A percentile compares a stretch with the other conserved stretches of the same genome.
Evolutionary conservation across 345 rosid genomes (phyloP).

Genomic region (Erysimum cheiranthoides): DNA sequence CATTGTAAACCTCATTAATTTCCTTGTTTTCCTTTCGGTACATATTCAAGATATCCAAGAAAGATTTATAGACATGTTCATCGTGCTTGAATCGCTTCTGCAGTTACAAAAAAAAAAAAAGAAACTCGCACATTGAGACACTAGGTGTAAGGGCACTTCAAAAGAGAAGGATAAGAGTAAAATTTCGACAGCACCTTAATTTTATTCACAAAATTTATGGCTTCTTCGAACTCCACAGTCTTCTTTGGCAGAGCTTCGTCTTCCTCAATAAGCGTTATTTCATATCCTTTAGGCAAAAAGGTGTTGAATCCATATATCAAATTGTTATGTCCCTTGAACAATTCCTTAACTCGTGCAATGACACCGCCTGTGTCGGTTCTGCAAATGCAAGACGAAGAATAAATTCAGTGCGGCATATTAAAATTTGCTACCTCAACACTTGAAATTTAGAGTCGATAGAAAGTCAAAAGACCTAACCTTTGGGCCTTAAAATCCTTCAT

Average conservation of each 20-base stretch:
- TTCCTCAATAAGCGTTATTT: constrained; percentile 76
- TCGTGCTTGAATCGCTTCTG: constrained; percentile 89
- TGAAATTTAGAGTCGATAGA: background rate
- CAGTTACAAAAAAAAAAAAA: constrained; percentile 42
- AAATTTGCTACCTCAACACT: background rate
- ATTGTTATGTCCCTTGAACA: constrained; percentile 91
- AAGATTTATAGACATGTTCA: constrained; percentile 88
- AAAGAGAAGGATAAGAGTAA: constrained; percentile 5
- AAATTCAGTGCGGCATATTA: background rate
- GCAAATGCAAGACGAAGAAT: constrained; percentile 39
- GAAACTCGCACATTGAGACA: constrained; percentile 15
- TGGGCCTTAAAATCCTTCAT: constrained; percentile 99
- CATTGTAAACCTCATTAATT: constrained; percentile 85
- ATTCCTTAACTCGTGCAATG: constrained; percentile 88
- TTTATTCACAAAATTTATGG: constrained; percentile 76
- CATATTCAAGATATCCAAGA: constrained; percentile 86
- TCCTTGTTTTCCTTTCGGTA: constrained; percentile 90
- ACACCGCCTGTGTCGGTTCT: constrained; percentile 97
- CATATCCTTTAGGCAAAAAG: constrained; percentile 93
- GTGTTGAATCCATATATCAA: constrained; percentile 91
- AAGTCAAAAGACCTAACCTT: constrained; percentile 51
- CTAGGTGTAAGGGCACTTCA: constrained; percentile 3
- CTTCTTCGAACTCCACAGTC: constrained; percentile 90
- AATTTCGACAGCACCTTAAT: constrained; percentile 61
- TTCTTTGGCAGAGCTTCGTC: constrained; percentile 66